Evolutionary conservation across 2,329 filamentous ascomycete species (phyloP).

Genomic region (Calonectria henricotiae): DNA sequence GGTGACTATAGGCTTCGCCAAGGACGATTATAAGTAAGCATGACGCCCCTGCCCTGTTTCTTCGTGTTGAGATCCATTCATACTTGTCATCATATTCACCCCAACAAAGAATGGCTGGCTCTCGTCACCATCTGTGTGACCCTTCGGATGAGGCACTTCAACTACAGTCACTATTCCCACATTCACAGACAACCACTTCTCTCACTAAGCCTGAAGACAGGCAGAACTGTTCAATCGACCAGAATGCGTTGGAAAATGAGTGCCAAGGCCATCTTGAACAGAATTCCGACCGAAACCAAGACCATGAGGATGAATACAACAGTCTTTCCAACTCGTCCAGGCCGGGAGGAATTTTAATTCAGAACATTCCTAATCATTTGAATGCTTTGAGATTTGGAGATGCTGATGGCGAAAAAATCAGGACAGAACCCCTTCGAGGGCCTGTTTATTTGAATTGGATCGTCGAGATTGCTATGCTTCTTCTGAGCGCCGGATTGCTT

Average conservation of each 20-base stretch:
- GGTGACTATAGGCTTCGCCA: neutral
- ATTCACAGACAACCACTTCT: neutral
- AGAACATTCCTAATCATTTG: too few relatives aligned
- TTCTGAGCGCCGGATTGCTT: neutral
- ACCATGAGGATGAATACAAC: neutral
- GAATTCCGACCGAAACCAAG: neutral
- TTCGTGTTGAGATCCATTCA: neutral
- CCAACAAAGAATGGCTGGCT: neutral
- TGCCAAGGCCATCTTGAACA: neutral
- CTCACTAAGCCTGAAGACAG: neutral
- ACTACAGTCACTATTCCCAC: neutral
- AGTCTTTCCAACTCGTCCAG: neutral
- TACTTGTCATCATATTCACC: neutral
- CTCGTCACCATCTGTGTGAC: neutral
- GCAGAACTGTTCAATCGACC: neutral
- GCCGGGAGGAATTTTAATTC: neutral
- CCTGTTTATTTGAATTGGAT: neutral
- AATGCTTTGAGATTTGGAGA: neutral
- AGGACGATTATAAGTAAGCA: neutral
- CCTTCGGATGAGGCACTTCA: slow-evolving; percentile 1
- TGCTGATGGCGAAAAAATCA: neutral
- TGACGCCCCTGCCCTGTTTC: neutral
- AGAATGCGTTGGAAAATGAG: neutral
- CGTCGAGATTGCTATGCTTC: neutral
- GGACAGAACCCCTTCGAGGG: neutral